Evolutionary conservation across 2,329 filamentous ascomycete species (phyloP).

Genomic region (Fonsecaea monophora): DNA sequence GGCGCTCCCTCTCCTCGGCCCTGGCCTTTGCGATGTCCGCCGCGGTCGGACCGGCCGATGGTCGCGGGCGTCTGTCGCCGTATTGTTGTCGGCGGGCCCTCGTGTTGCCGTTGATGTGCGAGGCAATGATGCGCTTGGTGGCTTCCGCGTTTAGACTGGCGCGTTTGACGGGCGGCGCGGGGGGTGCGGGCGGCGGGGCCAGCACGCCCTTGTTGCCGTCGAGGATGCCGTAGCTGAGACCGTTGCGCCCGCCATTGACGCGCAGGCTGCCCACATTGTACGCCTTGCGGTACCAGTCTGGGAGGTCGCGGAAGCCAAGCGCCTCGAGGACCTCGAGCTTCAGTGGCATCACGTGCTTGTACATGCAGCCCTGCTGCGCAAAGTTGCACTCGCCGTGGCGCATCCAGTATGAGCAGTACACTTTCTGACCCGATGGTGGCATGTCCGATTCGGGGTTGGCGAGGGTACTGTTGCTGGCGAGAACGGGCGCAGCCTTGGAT

Average conservation of each 20-base stretch:
- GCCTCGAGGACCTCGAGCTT: constrained; percentile 69
- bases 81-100: background rate
- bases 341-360: constrained; percentile 87
- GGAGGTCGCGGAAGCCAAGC: constrained; percentile 69
- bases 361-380: constrained; percentile 83
- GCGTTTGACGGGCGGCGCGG: background rate
- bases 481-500: background rate
- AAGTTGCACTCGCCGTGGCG: constrained; percentile 84
- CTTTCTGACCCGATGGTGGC: constrained; percentile 62
- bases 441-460: constrained; percentile 9
- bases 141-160: background rate
- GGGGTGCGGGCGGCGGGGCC: background rate
- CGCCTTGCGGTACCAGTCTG: constrained; percentile 64
- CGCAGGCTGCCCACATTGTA: constrained; percentile 44
- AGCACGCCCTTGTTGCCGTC: constrained; percentile 14
- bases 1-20: constrained; percentile 12
- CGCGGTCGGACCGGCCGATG: background rate
- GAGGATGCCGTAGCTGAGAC: constrained; percentile 25
- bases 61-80: background rate
- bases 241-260: constrained; percentile 27
- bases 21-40: background rate
- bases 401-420: constrained; percentile 90
- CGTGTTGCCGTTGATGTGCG: constrained; percentile 13
- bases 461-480: background rate
- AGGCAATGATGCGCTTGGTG: constrained; percentile 17